Evolutionary conservation across 768 basidiomycete species (phyloP).

Genomic region (Saitozyma sp.): DNA sequence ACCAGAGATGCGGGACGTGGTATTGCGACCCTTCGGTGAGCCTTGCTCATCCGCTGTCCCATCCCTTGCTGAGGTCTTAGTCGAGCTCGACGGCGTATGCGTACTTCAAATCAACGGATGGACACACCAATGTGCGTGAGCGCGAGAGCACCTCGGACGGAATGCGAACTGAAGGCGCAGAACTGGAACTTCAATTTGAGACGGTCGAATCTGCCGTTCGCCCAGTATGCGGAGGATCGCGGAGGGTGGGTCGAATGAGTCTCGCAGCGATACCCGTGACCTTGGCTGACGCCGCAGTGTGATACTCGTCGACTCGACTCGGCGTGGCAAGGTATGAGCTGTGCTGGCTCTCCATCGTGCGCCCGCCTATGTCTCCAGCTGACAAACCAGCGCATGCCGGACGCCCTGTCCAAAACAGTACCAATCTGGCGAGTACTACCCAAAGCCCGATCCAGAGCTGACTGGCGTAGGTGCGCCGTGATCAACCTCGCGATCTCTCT

Average conservation of each 20-base stretch:
- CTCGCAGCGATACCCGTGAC: neutral
- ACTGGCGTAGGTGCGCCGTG: constrained; percentile 60
- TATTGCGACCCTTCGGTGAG: constrained; percentile 70
- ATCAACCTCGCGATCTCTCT: constrained; percentile 64
- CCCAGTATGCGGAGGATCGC: constrained; percentile 60
- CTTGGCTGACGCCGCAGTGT: constrained; percentile 57
- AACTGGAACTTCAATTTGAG: constrained; percentile 84
- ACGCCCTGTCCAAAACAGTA: constrained; percentile 87
- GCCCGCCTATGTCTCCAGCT: neutral
- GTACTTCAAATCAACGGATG: constrained; percentile 93
- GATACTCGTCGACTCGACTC: constrained; percentile 86
- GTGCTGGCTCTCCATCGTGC: neutral
- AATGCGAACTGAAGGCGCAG: constrained; percentile 21
- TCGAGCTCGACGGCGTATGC: constrained; percentile 53
- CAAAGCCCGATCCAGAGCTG: neutral
- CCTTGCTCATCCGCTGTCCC: neutral
- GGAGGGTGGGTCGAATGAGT: constrained; percentile 60
- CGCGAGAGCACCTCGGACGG: neutral
- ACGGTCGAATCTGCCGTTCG: constrained; percentile 77
- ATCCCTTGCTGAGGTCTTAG: constrained; percentile 6
- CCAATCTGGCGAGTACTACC: constrained; percentile 72
- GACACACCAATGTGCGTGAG: constrained; percentile 60
- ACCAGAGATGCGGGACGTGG: constrained; percentile 92
- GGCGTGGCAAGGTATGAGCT: constrained; percentile 69
- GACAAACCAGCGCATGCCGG: constrained; percentile 67